A percentile compares a stretch with the other conserved stretches of the same genome.
These are phyloP conservation scores for Solanum paucissectum DNA, from an alignment of 257 asterid genomes.

Conservation along the genomic window DNA sequence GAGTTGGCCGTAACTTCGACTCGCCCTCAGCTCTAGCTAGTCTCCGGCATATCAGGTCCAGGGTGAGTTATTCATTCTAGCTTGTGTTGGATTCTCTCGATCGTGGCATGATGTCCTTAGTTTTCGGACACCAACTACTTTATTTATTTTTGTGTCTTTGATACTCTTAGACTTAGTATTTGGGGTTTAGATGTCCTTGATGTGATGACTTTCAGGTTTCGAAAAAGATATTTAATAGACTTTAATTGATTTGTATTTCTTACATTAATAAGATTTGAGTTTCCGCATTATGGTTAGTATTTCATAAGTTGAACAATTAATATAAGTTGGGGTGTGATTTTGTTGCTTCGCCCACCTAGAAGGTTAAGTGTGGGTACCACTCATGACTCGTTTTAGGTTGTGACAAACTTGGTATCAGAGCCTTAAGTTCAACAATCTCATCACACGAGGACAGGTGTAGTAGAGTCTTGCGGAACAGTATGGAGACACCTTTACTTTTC, in stretches of 20 bases:
- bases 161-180: neutral
- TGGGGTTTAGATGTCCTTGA: neutral
- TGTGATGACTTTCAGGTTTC: neutral
- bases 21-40: neutral
- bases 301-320: neutral
- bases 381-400: neutral
- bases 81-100: neutral
- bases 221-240: neutral
- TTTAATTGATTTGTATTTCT: neutral
- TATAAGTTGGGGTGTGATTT: neutral
- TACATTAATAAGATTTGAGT: neutral
- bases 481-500: neutral
- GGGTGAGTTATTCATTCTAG: neutral
- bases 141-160: neutral
- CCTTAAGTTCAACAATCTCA: neutral
- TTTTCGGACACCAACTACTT: neutral
- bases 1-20: neutral
- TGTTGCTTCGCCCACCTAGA: neutral
- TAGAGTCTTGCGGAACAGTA: neutral
- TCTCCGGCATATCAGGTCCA: neutral
- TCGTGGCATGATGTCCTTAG: neutral
- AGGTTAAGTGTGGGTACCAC: neutral
- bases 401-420: neutral
- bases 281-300: neutral
- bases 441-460: neutral